phyloP scores from a whole-genome alignment of 2,329 filamentous ascomycete genomes.

The Xylariomycetidae sp. region DNA sequence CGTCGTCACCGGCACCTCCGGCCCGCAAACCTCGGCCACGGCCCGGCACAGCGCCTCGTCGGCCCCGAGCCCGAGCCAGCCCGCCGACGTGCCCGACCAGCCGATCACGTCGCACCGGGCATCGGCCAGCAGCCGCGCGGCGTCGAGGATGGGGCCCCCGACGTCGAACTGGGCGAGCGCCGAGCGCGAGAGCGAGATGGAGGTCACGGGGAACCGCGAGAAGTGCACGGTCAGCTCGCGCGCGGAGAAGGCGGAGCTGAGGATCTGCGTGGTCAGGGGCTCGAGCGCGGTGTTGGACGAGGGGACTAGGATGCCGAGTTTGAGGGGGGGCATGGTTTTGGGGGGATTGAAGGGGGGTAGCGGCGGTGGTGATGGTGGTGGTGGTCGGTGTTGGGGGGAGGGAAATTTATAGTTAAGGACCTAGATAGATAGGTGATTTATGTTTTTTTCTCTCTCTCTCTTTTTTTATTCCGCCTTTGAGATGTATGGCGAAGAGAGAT shows the following conservation, averaged over 20 bases:
- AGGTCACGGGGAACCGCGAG: slow-evolving; percentile 36
- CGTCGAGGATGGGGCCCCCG: slow-evolving; percentile 22
- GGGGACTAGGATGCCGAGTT: slow-evolving; percentile 37
- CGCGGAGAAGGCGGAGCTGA: slow-evolving; percentile 21
- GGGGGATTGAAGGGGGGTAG: too few relatives aligned
- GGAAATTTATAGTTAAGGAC: too few relatives aligned
- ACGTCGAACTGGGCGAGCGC: slow-evolving; percentile 29
- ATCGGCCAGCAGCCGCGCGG: slow-evolving; percentile 30
- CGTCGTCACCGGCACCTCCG: slow-evolving; percentile 31
- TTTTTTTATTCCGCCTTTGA: too few relatives aligned
- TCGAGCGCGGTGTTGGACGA: slow-evolving; percentile 40
- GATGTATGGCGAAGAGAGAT: too few relatives aligned
- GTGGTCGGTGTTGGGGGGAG: too few relatives aligned
- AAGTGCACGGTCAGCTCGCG: slow-evolving; percentile 35
- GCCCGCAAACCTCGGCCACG: slow-evolving; percentile 31
- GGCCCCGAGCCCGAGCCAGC: slow-evolving; percentile 35
- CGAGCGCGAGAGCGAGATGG: slow-evolving; percentile 28
- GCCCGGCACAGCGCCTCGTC: slow-evolving; percentile 33
- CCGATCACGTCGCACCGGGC: slow-evolving; percentile 34
- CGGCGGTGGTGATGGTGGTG: too few relatives aligned
- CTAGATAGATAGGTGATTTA: too few relatives aligned
- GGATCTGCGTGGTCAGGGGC: slow-evolving; percentile 33
- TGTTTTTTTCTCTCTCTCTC: too few relatives aligned
- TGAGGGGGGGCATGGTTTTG: slow-evolving; percentile 10
- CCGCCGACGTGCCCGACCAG: slow-evolving; percentile 33